A percentile compares a stretch with the other conserved stretches of the same genome.
phyloP scores from a whole-genome alignment of 106 monocot species.

The Dioscorea dumetorum region DNA sequence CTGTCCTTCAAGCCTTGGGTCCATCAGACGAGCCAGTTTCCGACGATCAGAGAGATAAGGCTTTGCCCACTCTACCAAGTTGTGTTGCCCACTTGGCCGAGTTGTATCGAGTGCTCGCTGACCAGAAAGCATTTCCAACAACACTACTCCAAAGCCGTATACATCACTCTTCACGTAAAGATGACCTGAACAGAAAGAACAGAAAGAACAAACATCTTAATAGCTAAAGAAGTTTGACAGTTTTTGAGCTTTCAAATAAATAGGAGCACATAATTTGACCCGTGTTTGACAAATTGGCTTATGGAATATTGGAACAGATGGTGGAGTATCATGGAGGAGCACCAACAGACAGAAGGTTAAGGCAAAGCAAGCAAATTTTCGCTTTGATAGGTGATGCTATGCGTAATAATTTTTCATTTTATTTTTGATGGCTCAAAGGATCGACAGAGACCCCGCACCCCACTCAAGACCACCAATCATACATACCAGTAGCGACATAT shows the following conservation, averaged over 20 bases:
- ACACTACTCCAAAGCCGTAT: slow-evolving; percentile 37
- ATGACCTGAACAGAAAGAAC: slow-evolving; percentile 28
- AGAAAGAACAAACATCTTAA: background rate
- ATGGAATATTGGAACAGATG: background rate
- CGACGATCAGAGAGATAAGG: slow-evolving; percentile 27
- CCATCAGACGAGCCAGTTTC: slow-evolving; percentile 33
- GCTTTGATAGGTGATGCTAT: background rate
- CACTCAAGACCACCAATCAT: too few relatives aligned
- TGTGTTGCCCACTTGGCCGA: slow-evolving; percentile 26
- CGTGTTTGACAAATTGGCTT: too few relatives aligned
- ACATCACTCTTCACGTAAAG: slow-evolving; percentile 49
- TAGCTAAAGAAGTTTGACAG: background rate
- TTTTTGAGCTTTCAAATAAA: background rate
- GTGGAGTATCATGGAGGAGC: background rate
- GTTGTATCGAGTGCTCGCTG: slow-evolving; percentile 29
- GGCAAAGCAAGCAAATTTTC: background rate
- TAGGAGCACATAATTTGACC: background rate
- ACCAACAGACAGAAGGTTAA: background rate
- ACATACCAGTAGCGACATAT: slow-evolving; percentile 67
- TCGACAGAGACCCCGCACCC: too few relatives aligned
- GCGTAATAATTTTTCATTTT: background rate
- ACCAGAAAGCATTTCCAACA: slow-evolving; percentile 41
- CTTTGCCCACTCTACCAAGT: slow-evolving; percentile 37
- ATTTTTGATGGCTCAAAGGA: too few relatives aligned
- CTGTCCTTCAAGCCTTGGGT: slow-evolving; percentile 35